Evolutionary conservation across 257 asterid genomes (phyloP).

Genomic region (Gardenia jasminoides): DNA sequence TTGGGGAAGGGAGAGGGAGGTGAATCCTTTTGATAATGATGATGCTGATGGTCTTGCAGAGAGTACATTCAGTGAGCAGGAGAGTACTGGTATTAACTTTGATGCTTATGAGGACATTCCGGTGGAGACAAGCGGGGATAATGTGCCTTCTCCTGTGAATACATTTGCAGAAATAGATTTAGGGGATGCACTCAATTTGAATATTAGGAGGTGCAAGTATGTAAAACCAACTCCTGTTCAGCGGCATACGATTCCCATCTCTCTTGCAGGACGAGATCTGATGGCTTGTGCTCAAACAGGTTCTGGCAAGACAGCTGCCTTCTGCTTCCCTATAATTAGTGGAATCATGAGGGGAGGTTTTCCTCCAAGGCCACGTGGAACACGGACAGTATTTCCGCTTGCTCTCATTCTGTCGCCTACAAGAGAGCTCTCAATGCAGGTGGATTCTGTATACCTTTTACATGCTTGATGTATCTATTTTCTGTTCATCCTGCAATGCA

Average conservation of each 20-base stretch:
- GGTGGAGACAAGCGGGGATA: slow-evolving; percentile 50
- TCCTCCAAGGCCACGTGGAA: slow-evolving; percentile 22
- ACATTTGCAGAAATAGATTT: slow-evolving; percentile 49
- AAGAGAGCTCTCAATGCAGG: slow-evolving; percentile 40
- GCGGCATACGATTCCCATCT: slow-evolving; percentile 45
- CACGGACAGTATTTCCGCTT: slow-evolving; percentile 33
- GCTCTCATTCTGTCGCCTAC: slow-evolving; percentile 39
- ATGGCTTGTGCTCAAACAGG: slow-evolving; percentile 64
- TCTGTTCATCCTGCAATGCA: not conserved
- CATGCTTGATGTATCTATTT: not conserved
- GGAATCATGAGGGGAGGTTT: slow-evolving; percentile 46
- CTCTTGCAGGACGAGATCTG: slow-evolving; percentile 42
- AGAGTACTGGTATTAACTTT: slow-evolving; percentile 40
- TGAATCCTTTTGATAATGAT: slow-evolving; percentile 39
- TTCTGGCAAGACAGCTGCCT: slow-evolving; percentile 54
- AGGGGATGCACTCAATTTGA: slow-evolving; percentile 43
- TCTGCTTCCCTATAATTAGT: slow-evolving; percentile 50
- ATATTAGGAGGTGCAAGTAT: slow-evolving; percentile 53
- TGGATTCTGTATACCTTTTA: slow-evolving; percentile 19
- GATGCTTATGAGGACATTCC: slow-evolving; percentile 60
- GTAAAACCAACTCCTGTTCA: slow-evolving; percentile 56
- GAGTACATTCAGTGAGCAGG: slow-evolving; percentile 27
- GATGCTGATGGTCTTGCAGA: slow-evolving; percentile 11
- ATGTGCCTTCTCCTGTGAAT: slow-evolving; percentile 47
- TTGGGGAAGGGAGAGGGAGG: slow-evolving; percentile 37